Base-by-base conservation (phyloP, 805 yeast genomes). In the Komagataella kurtzmanii region DNA sequence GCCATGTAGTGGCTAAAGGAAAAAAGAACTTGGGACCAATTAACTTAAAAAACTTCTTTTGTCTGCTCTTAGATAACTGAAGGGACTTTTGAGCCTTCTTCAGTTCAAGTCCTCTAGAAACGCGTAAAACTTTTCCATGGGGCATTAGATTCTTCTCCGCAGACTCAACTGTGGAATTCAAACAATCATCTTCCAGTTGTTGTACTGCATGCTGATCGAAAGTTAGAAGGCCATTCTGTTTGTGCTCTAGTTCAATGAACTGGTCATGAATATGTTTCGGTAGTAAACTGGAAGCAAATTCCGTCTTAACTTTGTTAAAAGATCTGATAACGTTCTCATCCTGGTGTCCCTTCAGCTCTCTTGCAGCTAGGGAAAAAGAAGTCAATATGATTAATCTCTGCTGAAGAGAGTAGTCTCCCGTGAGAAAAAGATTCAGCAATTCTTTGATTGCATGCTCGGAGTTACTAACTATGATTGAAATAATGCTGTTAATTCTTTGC, bases 351-450 rank as follows among this genome's bases (percentile, higher is more conserved):
- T 84, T 69, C 7, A 89, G 69, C 55, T 85, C 88, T 54, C 96
- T 66, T 0, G 89, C 88, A 2, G 86, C 77, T 21, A 89, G 66
- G 0, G 90, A 83, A 10, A 88, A 61, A 0, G 86, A 68, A 3
- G 90, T 78, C 17, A 93, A 64, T 7, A 90, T 70, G 24, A 77
- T 67, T 66, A 90, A 71, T 49, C 98, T 66, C 54, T 83, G 90
- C 54, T 85, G 93, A 17, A 93, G 63, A 0, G 96, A 88, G 55
- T 84, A 79, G 59, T 91, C 99, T 0, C 90, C 89, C 0, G 75
- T 71, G 43, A 79, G 68, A 17, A 89, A 67, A 17, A 82, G 62
- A 24, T 69, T 61, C 45, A 77, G 64, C 0, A 81, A 61, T 24
- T 73, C 70, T 1, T 67, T 60, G 0, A 88, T 80, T 2, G 70